These are phyloP conservation scores for Typha latifolia DNA, from an alignment of 176 grass and related monocot genomes.

Conservation along the genomic window DNA sequence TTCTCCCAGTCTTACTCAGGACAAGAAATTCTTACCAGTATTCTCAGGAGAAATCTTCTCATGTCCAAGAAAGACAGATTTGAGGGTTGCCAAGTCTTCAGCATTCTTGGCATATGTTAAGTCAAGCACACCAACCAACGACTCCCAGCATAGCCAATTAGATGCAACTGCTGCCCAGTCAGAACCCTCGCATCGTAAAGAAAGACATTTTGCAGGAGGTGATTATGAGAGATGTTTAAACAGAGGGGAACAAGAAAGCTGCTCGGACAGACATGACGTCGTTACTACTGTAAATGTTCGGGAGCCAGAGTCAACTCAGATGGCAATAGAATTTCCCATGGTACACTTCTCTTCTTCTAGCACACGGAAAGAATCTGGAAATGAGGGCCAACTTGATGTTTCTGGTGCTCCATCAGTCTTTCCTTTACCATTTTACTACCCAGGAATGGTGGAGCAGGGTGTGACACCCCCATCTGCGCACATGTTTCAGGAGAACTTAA, in stretches of 20 bases:
- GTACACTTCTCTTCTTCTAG: constrained; percentile 51
- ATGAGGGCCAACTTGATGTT: constrained; percentile 41
- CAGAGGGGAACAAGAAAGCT: constrained; percentile 14
- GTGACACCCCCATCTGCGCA: constrained; percentile 36
- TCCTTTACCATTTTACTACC: constrained; percentile 68
- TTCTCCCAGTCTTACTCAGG: constrained; percentile 15
- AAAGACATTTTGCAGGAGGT: constrained; percentile 18
- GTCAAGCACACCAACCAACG: constrained; percentile 34
- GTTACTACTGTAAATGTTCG: constrained; percentile 25
- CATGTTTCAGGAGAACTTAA: constrained; percentile 58
- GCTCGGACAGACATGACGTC: constrained; percentile 21
- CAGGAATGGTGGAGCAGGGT: constrained; percentile 51
- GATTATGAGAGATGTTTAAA: constrained; percentile 23
- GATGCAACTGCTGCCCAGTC: constrained; percentile 31
- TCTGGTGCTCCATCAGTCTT: constrained; percentile 44
- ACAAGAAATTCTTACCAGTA: constrained; percentile 25
- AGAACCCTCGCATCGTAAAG: constrained; percentile 21
- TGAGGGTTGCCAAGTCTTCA: constrained; percentile 74
- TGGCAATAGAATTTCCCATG: constrained; percentile 34
- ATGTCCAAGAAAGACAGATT: constrained; percentile 55
- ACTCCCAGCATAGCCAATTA: constrained; percentile 24
- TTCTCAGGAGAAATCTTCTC: constrained; percentile 49
- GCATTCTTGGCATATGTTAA: constrained; percentile 93
- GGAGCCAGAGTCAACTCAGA: constrained; percentile 25
- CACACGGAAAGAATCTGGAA: constrained; percentile 45